Evolutionary conservation across 768 basidiomycete genomes (phyloP), one percentile per base, ranked within the genome.

Genomic region (Suillus lakei): DNA sequence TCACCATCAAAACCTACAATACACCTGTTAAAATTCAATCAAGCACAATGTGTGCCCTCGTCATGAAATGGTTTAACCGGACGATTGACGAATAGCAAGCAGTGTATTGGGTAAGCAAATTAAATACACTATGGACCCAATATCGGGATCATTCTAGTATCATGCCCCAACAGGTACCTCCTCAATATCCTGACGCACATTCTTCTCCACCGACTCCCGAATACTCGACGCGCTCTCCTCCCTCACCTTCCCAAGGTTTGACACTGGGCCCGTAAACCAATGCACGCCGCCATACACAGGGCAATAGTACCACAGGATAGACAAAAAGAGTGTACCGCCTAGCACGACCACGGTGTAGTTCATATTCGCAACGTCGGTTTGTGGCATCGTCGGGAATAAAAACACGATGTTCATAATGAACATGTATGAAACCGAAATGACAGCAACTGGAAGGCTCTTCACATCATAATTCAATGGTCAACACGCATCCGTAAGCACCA

Each of bases 281-380:
- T 89, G 77, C 8, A 83, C 80, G 6, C 91, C 92, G 15, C 91
- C 91, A 64, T 91, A 91, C 32, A 79, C 77, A 0, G 90, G 90
- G 72, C 89, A 82, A 77, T 87, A 92, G 73, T 88, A 93, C 80
- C 87, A 93, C 1, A 80, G 66, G 15, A 88, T 69, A 1, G 88
- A 84, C 26, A 91, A 80, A 4, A 80, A 48, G 62, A 91, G 76
- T 2, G 86, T 82, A 2, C 87, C 89, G 0, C 86, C 87, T 4
- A 88, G 76, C 9, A 93, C 90, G 38, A 90, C 86, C 41, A 89
- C 80, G 0, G 87, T 84, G 69, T 93, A 93, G 75, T 92, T 92
- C 91, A 93, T 91, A 55, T 77, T 76, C 7, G 79, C 69, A 1
- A 79, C 77, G 34, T 70, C 74, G 0, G 88, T 80, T 15, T 76